Conservation (phyloP, 768 basidiomycete species). For the Daedalea quercina region DNA sequence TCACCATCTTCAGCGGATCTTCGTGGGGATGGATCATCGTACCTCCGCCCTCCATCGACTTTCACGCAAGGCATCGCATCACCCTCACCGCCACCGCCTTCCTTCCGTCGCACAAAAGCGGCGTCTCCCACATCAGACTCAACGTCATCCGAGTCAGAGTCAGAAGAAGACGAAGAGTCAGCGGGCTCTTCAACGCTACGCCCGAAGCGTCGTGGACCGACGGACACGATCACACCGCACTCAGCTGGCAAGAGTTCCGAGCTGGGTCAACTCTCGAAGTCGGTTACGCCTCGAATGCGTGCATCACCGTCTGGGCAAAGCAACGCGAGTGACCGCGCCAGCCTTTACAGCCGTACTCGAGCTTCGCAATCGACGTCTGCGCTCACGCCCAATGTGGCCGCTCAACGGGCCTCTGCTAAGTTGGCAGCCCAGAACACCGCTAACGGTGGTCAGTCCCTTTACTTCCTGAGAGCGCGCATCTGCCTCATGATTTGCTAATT, state of each 20-base stretch:
- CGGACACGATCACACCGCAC: conserved; percentile 25
- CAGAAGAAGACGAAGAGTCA: conserved; percentile 24
- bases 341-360: conserved; percentile 28
- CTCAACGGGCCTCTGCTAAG: conserved; percentile 38
- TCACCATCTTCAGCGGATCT: conserved; percentile 34
- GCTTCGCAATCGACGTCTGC: conserved; percentile 59
- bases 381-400: conserved; percentile 42
- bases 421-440: conserved; percentile 6
- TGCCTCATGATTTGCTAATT: background rate
- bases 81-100: background rate
- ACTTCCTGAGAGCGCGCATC: background rate
- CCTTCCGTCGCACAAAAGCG: conserved; percentile 2
- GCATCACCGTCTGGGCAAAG: conserved; percentile 12
- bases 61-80: conserved; percentile 1
- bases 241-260: conserved; percentile 19
- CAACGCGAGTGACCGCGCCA: conserved; percentile 2
- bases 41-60: conserved; percentile 17
- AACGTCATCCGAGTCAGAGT: conserved; percentile 28
- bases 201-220: conserved; percentile 22
- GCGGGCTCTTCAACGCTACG: conserved; percentile 25
- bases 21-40: conserved; percentile 7
- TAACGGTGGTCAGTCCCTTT: background rate
- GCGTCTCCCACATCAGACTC: conserved; percentile 19
- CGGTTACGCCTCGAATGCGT: conserved; percentile 11
- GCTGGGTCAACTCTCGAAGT: conserved; percentile 18